A percentile compares a stretch with the other conserved stretches of the same genome.
These are phyloP conservation scores for Teunomyces atbi DNA, from an alignment of 805 yeast genomes.

Conservation along the genomic window DNA sequence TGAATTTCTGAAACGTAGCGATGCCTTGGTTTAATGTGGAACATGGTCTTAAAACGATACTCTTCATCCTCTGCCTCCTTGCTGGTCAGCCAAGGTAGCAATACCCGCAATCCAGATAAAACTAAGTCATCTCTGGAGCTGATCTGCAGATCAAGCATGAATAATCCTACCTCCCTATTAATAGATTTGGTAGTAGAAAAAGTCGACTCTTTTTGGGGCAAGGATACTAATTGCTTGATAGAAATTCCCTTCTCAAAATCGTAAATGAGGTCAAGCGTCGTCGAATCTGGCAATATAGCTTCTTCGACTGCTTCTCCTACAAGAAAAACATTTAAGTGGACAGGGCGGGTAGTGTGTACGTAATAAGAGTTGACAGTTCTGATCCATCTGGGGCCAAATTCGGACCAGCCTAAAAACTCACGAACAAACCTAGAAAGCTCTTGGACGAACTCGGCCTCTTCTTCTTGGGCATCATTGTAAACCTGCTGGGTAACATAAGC, in stretches of 20 bases:
- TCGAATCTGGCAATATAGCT: not conserved
- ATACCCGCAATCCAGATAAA: constrained; percentile 34
- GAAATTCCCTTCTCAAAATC: not conserved
- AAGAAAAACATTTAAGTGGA: constrained; percentile 1
- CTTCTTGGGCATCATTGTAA: constrained; percentile 7
- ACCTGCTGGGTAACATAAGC: constrained; percentile 29
- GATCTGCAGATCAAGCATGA: constrained; percentile 25
- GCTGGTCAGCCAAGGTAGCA: constrained; percentile 9
- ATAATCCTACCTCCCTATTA: constrained; percentile 37
- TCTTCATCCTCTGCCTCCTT: constrained; percentile 15
- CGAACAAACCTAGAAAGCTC: constrained; percentile 16
- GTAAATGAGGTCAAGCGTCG: not conserved
- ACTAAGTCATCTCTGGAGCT: constrained; percentile 34
- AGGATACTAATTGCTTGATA: not conserved
- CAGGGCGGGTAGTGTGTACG: constrained; percentile 15
- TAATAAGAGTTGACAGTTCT: constrained; percentile 28
- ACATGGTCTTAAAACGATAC: constrained; percentile 33
- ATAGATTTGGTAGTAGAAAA: constrained; percentile 3
- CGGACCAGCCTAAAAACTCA: constrained; percentile 17
- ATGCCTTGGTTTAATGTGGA: constrained; percentile 43
- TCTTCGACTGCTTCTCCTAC: not conserved
- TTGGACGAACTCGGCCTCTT: constrained; percentile 17
- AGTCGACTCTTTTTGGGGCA: not conserved
- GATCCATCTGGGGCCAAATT: constrained; percentile 22
- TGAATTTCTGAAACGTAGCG: constrained; percentile 11